Evolutionary conservation across 1,139 yeast species (phyloP).

Genomic region (Saccharomyces hybrid): DNA sequence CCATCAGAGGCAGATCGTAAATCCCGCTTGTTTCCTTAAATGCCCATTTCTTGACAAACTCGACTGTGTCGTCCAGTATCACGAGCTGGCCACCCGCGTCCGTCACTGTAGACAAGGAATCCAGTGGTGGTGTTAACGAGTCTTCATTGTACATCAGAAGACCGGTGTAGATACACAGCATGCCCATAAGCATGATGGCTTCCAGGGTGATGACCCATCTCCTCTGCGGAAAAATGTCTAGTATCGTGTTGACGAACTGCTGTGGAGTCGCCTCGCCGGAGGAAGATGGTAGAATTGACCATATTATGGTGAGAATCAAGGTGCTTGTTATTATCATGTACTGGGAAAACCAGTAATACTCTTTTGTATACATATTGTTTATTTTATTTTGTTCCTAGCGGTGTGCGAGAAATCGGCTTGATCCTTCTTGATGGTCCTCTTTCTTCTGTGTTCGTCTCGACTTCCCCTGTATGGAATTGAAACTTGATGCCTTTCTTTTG

Average conservation of each 20-base stretch:
- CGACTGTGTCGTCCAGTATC: constrained; percentile 29
- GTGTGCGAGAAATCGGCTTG: no score
- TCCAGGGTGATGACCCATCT: constrained; percentile 24
- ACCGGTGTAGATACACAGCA: constrained; percentile 66
- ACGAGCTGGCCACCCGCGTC: constrained; percentile 55
- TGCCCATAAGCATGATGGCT: constrained; percentile 42
- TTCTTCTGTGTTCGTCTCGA: not conserved
- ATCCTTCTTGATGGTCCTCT: no score
- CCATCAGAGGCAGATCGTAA: constrained; percentile 65
- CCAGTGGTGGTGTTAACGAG: constrained; percentile 51
- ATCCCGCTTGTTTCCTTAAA: constrained; percentile 55
- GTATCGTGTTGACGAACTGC: constrained; percentile 13
- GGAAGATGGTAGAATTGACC: constrained; percentile 21
- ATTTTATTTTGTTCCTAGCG: no score
- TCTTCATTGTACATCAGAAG: constrained; percentile 69
- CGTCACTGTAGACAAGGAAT: constrained; percentile 55
- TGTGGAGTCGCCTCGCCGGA: constrained; percentile 4
- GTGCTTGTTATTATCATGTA: constrained; percentile 19
- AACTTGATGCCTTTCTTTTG: not conserved
- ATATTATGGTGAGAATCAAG: constrained; percentile 14
- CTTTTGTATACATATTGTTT: constrained; percentile 18
- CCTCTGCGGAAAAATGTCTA: constrained; percentile 21
- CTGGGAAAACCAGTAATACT: constrained; percentile 26
- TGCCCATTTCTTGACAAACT: constrained; percentile 36
- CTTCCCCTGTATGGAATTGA: not conserved